Evolutionary conservation across 2,329 filamentous ascomycete genomes (phyloP).

Genomic region (Diplodia intermedia): DNA sequence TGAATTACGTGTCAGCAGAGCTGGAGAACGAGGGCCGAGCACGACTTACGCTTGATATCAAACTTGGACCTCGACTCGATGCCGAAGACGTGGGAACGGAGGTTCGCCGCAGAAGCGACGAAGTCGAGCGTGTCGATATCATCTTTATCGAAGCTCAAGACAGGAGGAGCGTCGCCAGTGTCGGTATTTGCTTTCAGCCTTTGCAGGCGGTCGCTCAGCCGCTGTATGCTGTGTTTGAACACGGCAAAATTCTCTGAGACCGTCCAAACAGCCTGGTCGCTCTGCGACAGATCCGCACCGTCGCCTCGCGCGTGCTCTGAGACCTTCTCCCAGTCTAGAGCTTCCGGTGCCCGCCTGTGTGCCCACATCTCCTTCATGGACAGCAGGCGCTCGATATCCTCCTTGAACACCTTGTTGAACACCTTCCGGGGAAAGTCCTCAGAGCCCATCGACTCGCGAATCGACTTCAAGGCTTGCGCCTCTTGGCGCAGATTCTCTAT

Average conservation of each 20-base stretch:
- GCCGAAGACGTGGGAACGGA: slow-evolving; percentile 86
- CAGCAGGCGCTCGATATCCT: slow-evolving; percentile 80
- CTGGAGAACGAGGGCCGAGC: neutral
- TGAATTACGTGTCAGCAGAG: slow-evolving; percentile 36
- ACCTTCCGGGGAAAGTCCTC: slow-evolving; percentile 77
- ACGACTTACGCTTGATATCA: slow-evolving; percentile 76
- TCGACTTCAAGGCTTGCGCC: slow-evolving; percentile 80
- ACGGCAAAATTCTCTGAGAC: slow-evolving; percentile 82
- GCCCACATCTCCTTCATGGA: slow-evolving; percentile 99
- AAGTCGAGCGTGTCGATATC: slow-evolving; percentile 95
- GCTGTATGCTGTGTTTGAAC: slow-evolving; percentile 81
- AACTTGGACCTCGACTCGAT: slow-evolving; percentile 91
- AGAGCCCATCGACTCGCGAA: slow-evolving; percentile 81
- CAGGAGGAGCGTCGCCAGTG: slow-evolving; percentile 58
- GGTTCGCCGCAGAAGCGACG: slow-evolving; percentile 86
- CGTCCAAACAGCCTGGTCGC: slow-evolving; percentile 82
- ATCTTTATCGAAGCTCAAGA: slow-evolving; percentile 94
- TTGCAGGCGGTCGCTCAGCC: slow-evolving; percentile 76
- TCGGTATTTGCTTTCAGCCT: slow-evolving; percentile 65
- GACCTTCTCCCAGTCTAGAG: slow-evolving; percentile 72
- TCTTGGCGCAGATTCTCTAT: slow-evolving; percentile 88
- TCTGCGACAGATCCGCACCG: slow-evolving; percentile 61
- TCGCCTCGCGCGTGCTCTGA: slow-evolving; percentile 60
- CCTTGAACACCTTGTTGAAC: slow-evolving; percentile 90
- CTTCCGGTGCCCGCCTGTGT: slow-evolving; percentile 73